Evolutionary conservation across 2,329 filamentous ascomycete species (phyloP).

Genomic region (Rhinocladiella mackenziei): DNA sequence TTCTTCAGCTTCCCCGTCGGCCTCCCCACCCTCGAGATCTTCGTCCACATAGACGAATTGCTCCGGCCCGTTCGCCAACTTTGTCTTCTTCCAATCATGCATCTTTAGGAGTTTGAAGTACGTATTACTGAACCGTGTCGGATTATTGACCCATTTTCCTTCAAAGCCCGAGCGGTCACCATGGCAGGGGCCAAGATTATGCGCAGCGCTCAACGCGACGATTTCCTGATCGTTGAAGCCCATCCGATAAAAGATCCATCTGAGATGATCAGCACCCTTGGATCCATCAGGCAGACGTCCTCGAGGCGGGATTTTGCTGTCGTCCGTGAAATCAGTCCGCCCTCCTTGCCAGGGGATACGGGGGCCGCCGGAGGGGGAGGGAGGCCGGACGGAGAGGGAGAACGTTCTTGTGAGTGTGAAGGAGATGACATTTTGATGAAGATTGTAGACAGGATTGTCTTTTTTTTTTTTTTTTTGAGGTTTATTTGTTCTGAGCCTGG

Average conservation of each 20-base stretch:
- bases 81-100: constrained; percentile 54
- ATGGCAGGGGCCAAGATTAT: constrained; percentile 56
- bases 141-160: constrained; percentile 57
- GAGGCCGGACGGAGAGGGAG: no score
- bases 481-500: no score
- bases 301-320: constrained; percentile 55
- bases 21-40: constrained; percentile 42
- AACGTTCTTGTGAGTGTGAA: background rate
- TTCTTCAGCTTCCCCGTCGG: constrained; percentile 37
- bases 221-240: constrained; percentile 60
- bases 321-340: constrained; percentile 60
- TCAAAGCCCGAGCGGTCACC: constrained; percentile 55
- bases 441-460: no score
- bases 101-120: constrained; percentile 53
- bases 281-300: constrained; percentile 55
- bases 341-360: constrained; percentile 55
- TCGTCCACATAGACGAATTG: constrained; percentile 59
- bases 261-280: constrained; percentile 53
- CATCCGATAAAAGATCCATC: constrained; percentile 57
- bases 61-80: constrained; percentile 48
- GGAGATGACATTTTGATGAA: background rate
- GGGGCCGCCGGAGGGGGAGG: constrained; percentile 46
- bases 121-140: constrained; percentile 56
- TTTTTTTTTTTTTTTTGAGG: no score
- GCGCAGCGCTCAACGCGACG: constrained; percentile 54